These are phyloP conservation scores for Gliomastix tumulicola DNA, from an alignment of 2,329 filamentous ascomycete species.

Conservation along the genomic window DNA sequence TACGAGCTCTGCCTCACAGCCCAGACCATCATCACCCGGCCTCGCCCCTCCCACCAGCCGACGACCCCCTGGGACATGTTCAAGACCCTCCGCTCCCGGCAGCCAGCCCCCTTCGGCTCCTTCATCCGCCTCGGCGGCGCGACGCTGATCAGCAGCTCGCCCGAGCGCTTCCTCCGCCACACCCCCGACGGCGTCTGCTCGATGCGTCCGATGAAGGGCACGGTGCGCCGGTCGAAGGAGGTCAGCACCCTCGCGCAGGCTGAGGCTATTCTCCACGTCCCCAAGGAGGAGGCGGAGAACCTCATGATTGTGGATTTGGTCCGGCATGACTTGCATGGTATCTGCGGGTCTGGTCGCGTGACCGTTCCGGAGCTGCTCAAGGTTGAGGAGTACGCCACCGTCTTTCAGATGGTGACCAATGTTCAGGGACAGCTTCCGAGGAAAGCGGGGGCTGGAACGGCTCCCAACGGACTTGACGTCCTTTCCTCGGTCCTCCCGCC, in stretches of 20 bases:
- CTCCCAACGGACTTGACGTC: conserved; percentile 52
- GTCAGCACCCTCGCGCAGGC: conserved; percentile 20
- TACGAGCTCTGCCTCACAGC: conserved; percentile 10
- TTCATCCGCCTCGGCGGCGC: conserved; percentile 48
- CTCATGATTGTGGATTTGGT: conserved; percentile 75
- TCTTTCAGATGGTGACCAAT: conserved; percentile 65
- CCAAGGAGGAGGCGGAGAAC: conserved; percentile 69
- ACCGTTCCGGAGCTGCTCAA: conserved; percentile 57
- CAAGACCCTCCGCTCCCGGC: conserved; percentile 7
- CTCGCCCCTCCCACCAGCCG: conserved; percentile 8
- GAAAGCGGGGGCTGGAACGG: background rate
- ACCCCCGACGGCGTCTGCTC: conserved; percentile 42
- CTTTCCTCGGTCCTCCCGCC: conserved; percentile 58
- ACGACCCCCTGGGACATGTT: conserved; percentile 6
- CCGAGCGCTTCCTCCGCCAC: conserved; percentile 56
- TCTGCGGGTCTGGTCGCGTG: conserved; percentile 51
- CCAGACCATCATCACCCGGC: conserved; percentile 39
- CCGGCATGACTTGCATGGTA: conserved; percentile 62
- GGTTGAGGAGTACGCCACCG: conserved; percentile 64
- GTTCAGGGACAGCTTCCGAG: conserved; percentile 28
- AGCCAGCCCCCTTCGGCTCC: conserved; percentile 40
- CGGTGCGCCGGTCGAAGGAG: conserved; percentile 46
- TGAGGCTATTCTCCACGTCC: conserved; percentile 23
- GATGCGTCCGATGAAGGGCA: conserved; percentile 71
- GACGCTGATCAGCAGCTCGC: conserved; percentile 45